Evolutionary conservation across 345 rosid species (phyloP).

Genomic region (Populus nigra): DNA sequence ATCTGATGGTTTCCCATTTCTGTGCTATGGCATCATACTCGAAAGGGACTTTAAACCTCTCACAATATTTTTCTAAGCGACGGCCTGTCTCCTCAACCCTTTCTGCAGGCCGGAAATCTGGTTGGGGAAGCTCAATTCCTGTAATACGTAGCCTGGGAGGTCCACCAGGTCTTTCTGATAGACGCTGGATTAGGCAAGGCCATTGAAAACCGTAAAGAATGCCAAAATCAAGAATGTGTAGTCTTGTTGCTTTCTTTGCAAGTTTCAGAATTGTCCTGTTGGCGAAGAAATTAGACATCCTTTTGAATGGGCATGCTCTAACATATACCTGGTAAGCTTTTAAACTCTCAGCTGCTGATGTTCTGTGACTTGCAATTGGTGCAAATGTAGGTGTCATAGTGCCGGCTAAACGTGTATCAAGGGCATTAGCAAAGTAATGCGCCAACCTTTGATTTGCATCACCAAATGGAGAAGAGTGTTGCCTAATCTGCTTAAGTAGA

Average conservation of each 20-base stretch:
- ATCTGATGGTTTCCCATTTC: slow-evolving; percentile 53
- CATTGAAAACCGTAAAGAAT: slow-evolving; percentile 60
- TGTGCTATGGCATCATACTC: slow-evolving; percentile 57
- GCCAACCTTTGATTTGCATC: slow-evolving; percentile 38
- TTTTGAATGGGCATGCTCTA: slow-evolving; percentile 52
- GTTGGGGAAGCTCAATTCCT: slow-evolving; percentile 57
- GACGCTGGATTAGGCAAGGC: slow-evolving; percentile 54
- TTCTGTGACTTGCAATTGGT: slow-evolving; percentile 25
- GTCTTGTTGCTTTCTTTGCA: slow-evolving; percentile 40
- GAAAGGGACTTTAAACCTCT: slow-evolving; percentile 49
- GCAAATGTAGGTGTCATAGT: slow-evolving; percentile 39
- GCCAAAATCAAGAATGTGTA: slow-evolving; percentile 63
- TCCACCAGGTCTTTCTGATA: slow-evolving; percentile 47
- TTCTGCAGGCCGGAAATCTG: slow-evolving; percentile 57
- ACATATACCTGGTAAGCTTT: slow-evolving; percentile 49
- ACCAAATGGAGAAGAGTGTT: slow-evolving; percentile 26
- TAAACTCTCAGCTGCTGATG: slow-evolving; percentile 50
- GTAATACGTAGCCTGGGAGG: slow-evolving; percentile 53
- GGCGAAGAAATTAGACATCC: slow-evolving; percentile 47
- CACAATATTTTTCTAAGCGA: slow-evolving; percentile 46
- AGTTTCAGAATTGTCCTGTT: slow-evolving; percentile 47
- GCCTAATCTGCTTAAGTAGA: slow-evolving; percentile 28
- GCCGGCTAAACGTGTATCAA: slow-evolving; percentile 42
- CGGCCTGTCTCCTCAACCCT: slow-evolving; percentile 55
- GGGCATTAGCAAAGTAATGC: slow-evolving; percentile 29